Conservation (phyloP, 164 flowering plant genomes). For the Cinnamomum chago region DNA sequence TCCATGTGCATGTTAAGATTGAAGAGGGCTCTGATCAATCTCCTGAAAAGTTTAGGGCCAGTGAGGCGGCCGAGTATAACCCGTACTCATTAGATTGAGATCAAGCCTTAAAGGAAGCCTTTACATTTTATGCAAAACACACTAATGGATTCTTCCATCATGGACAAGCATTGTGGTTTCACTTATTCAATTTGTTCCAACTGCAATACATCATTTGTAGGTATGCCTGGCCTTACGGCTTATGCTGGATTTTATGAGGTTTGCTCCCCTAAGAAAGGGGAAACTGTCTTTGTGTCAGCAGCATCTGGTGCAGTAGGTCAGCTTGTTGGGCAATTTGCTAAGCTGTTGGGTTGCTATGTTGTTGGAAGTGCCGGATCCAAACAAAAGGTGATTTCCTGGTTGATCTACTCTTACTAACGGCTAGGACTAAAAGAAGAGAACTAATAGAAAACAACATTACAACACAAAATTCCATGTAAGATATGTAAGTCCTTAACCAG, state of each 20-base stretch:
- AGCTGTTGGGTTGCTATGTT: conserved; percentile 20
- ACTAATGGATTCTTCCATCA: no score
- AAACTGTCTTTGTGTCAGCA: conserved; percentile 16
- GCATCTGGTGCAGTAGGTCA: conserved; percentile 21
- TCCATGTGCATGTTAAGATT: background rate
- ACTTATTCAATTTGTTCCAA: background rate
- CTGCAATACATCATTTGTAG: background rate
- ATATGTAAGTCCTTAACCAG: no score
- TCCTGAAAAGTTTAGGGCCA: no score
- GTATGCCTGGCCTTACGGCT: conserved; percentile 20
- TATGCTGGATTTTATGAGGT: conserved; percentile 17
- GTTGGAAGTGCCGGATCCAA: conserved; percentile 19
- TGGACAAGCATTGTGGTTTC: background rate
- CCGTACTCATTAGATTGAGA: no score
- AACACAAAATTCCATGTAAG: no score
- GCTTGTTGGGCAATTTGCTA: conserved; percentile 23
- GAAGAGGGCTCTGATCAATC: background rate
- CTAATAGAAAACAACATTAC: no score
- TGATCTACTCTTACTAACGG: no score
- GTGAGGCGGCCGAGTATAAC: no score
- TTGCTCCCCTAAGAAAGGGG: conserved; percentile 21
- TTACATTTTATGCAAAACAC: no score
- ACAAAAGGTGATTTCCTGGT: conserved; percentile 10
- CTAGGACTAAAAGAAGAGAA: no score
- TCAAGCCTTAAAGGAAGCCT: no score